Base-by-base conservation (phyloP, 306 rosid genomes). In the Potentilla sterilis region DNA sequence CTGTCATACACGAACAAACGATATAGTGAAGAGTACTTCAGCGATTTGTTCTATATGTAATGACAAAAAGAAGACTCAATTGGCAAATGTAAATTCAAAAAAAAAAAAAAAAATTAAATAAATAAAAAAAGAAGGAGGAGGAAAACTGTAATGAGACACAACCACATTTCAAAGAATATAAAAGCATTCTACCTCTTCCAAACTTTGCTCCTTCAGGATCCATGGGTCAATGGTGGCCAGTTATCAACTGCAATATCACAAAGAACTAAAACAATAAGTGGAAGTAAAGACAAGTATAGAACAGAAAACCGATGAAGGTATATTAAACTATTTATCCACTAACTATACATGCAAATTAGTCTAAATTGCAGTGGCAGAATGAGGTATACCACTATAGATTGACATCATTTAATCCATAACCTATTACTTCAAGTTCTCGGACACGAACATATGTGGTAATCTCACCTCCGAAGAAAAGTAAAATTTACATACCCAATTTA, bases 191-290 rank as follows among this genome's bases (percentile, higher is more conserved):
- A 92, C 98, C 98, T 89, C 87, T 88, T 74, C 98, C 98, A 85
- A 90, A 93, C 79, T 85, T 93, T 78, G 85, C 86, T 76, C 84
- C 87, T 82, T 90, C 91, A 67, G 88, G 70, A 80, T 93, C 98
- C 98, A 90, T 93, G 75, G 73, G 48, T 89, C 89, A 90, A 69
- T 44, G 51, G 80, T 38, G 72, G 35, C 83, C 58, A 82, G 82
- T 84, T 42, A 84, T 43, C 83, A 81, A 80, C 97, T 87, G 92
- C 87, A 75, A 69, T 77, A 34, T 64, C 70, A 65, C 46, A 64
- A 12, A 76, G 35, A 79, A 52, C 43, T 38, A 18, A 66, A 24
- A 83, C 32, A 43, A 24, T 21, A 73, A 40, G 22, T 43, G 75
- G 65, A 37, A 62, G 24, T 70, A 75, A 77, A 15, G 43, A 59